Percentiles rank a stretch among this genome's conserved stretches.
These are phyloP conservation scores for Mesembryanthemum crystallinum DNA, from an alignment of 148 eudicot species.

Conservation along the genomic window DNA sequence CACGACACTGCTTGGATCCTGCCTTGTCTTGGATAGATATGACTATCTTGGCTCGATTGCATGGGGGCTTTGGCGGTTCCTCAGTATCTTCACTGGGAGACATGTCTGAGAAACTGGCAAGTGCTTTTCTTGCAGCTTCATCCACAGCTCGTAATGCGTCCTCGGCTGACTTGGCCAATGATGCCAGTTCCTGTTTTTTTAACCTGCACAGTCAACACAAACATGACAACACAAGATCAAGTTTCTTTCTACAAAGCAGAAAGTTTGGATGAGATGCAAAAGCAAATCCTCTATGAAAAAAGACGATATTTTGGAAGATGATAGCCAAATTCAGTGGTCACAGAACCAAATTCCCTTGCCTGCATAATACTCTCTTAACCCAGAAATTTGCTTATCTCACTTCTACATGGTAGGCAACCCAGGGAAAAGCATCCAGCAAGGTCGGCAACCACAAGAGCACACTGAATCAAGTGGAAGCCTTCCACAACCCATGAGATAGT, in stretches of 20 bases:
- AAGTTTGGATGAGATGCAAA: too few species aligned
- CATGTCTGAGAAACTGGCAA: slow-evolving; percentile 27
- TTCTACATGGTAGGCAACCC: too few species aligned
- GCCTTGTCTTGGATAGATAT: slow-evolving; percentile 70
- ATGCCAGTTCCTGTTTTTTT: slow-evolving; percentile 64
- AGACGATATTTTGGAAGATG: too few species aligned
- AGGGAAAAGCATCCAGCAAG: too few species aligned
- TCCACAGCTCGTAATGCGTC: slow-evolving; percentile 36
- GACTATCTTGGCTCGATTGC: slow-evolving; percentile 58
- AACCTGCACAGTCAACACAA: slow-evolving; percentile 35
- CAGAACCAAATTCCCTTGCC: too few species aligned
- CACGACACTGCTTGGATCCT: slow-evolving; percentile 54
- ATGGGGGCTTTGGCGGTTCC: slow-evolving; percentile 36
- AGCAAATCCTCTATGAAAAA: too few species aligned
- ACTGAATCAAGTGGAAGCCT: too few species aligned
- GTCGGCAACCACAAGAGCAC: too few species aligned
- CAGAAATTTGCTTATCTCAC: too few species aligned
- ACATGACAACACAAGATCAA: not conserved
- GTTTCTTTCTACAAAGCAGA: not conserved
- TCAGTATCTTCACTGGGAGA: slow-evolving; percentile 27
- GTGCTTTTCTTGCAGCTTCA: slow-evolving; percentile 46
- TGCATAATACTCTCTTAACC: too few species aligned
- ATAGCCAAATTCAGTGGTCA: too few species aligned
- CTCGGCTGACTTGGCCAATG: slow-evolving; percentile 49
- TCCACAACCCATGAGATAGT: too few species aligned